These are phyloP conservation scores for Psidium friedrichsthalianum DNA, from an alignment of 345 rosid genomes.

Conservation along the genomic window DNA sequence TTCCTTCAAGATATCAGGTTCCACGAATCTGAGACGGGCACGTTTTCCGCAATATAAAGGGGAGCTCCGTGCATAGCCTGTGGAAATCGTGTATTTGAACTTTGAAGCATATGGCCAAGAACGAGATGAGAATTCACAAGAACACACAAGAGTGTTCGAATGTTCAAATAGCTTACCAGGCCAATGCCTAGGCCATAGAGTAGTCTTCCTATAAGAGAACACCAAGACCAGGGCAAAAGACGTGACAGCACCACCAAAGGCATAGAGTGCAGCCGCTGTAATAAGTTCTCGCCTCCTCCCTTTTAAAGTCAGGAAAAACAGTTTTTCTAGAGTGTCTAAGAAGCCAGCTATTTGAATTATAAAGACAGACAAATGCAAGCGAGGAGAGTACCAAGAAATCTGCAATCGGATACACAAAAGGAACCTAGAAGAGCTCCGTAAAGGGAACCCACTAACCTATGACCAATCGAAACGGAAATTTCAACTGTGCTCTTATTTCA, in stretches of 20 bases:
- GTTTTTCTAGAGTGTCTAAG: not conserved
- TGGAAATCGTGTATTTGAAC: not conserved
- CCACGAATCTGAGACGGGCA: slow-evolving; percentile 97
- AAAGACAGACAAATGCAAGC: not conserved
- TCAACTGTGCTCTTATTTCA: not conserved
- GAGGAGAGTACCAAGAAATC: slow-evolving; percentile 67
- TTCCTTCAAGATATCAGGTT: slow-evolving; percentile 86
- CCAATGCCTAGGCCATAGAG: slow-evolving; percentile 89
- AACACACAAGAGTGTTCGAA: not conserved
- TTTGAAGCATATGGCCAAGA: not conserved
- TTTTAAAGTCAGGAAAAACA: slow-evolving; percentile 11
- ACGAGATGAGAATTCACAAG: not conserved
- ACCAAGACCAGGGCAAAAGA: slow-evolving; percentile 55
- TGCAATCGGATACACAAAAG: slow-evolving; percentile 69
- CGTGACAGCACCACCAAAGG: slow-evolving; percentile 47
- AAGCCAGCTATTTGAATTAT: not conserved
- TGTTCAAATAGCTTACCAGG: slow-evolving; percentile 40
- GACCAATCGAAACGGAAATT: not conserved
- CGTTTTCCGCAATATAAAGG: slow-evolving; percentile 91
- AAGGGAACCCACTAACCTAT: slow-evolving; percentile 93
- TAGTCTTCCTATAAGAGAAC: slow-evolving; percentile 75
- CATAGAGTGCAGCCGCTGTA: slow-evolving; percentile 49
- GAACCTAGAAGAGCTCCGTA: slow-evolving; percentile 97
- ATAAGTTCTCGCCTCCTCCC: slow-evolving; percentile 90
- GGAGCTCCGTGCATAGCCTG: slow-evolving; percentile 99